phyloP scores from a whole-genome alignment of 176 grass and related monocot species.

The barley (Hordeum vulgare) region DNA sequence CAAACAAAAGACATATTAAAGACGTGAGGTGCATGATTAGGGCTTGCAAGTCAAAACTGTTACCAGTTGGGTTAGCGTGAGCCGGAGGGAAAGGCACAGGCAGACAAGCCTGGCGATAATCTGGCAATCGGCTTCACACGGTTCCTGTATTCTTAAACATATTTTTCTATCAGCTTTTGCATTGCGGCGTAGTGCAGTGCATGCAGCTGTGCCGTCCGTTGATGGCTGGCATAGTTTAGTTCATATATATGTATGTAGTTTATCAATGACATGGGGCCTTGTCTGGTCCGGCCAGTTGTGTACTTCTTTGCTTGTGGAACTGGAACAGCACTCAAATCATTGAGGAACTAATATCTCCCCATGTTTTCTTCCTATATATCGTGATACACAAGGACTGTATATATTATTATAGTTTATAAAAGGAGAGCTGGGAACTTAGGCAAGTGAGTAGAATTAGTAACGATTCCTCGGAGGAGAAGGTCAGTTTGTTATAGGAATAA shows the following conservation, averaged over 20 bases:
- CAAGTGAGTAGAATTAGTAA: not conserved
- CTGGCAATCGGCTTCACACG: slow-evolving; percentile 21
- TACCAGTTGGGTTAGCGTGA: slow-evolving; percentile 37
- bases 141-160: not conserved
- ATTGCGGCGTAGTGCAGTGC: slow-evolving; percentile 11
- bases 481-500: not conserved
- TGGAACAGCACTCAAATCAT: slow-evolving; percentile 10
- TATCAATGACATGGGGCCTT: not conserved
- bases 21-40: slow-evolving; percentile 48
- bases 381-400: not conserved
- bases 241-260: not conserved
- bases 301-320: slow-evolving; percentile 17
- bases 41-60: slow-evolving; percentile 12
- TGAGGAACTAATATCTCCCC: slow-evolving; percentile 5
- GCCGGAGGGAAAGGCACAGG: slow-evolving; percentile 10
- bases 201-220: not conserved
- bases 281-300: slow-evolving; percentile 16
- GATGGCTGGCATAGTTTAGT: not conserved
- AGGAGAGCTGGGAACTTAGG: not conserved
- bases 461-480: not conserved
- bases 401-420: not conserved
- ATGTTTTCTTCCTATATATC: not conserved
- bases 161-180: not conserved
- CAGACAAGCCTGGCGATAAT: slow-evolving; percentile 22
- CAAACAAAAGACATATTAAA: not conserved